phyloP scores from a whole-genome alignment of 2,329 filamentous ascomycete genomes.

The Claviceps citrina region DNA sequence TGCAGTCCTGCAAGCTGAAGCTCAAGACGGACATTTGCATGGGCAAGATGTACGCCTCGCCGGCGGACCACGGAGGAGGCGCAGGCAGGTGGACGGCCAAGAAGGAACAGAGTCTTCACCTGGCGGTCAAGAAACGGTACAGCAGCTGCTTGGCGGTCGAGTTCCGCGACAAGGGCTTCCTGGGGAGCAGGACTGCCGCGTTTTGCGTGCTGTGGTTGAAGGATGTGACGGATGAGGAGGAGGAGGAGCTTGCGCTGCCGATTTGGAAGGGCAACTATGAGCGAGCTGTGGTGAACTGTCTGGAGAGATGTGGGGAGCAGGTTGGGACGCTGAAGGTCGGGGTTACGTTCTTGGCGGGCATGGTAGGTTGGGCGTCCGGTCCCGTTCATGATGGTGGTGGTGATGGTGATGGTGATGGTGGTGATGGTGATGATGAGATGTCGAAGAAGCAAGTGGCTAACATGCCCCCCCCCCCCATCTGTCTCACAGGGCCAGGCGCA shows the following conservation, averaged over 20 bases:
- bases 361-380: conserved; percentile 13
- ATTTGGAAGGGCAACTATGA: conserved; percentile 47
- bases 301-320: conserved; percentile 29
- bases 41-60: conserved; percentile 39
- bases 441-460: neutral
- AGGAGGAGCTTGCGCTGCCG: conserved; percentile 39
- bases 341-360: conserved; percentile 21
- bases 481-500: conserved; percentile 19
- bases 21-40: conserved; percentile 41
- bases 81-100: conserved; percentile 38
- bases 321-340: conserved; percentile 29
- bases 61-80: conserved; percentile 13
- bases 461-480: neutral
- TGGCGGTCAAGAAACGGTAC: conserved; percentile 48
- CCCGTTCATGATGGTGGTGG: too few species aligned
- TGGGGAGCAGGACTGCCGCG: conserved; percentile 39
- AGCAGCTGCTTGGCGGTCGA: conserved; percentile 38
- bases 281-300: conserved; percentile 31
- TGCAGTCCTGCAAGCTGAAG: conserved; percentile 39
- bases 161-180: conserved; percentile 26
- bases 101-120: conserved; percentile 24
- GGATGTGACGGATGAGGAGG: conserved; percentile 53
- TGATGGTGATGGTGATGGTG: too few species aligned
- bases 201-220: conserved; percentile 54
- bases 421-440: too few species aligned